These are phyloP conservation scores for Myotisia sp. DNA, from an alignment of 2,329 filamentous ascomycete species.

Conservation along the genomic window DNA sequence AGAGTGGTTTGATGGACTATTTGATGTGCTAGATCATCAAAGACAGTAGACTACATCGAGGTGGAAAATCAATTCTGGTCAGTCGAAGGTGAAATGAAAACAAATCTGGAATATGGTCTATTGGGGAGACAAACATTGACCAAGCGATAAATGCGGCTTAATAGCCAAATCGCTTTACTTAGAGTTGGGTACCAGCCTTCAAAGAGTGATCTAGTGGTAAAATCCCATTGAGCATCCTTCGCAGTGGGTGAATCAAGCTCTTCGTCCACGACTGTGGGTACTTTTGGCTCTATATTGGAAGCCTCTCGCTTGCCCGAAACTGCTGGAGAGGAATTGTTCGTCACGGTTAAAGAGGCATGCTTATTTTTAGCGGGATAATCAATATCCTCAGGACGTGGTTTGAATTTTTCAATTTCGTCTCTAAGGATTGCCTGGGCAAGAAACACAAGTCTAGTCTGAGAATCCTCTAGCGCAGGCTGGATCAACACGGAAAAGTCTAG, in stretches of 20 bases:
- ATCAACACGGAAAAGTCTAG: constrained; percentile 50
- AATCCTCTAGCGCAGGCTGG: constrained; percentile 52
- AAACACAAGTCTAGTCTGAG: constrained; percentile 53
- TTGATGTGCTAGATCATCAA: constrained; percentile 58
- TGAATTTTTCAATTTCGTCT: constrained; percentile 53
- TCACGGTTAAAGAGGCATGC: constrained; percentile 28
- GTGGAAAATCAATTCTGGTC: constrained; percentile 13
- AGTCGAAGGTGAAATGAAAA: constrained; percentile 6
- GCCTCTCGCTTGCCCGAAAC: constrained; percentile 43
- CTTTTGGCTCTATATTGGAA: constrained; percentile 33
- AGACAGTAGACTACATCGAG: constrained; percentile 44
- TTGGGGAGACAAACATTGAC: constrained; percentile 40
- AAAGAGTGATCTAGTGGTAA: constrained; percentile 43
- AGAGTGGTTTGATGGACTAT: constrained; percentile 84
- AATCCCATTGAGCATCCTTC: constrained; percentile 36
- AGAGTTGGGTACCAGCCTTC: constrained; percentile 53
- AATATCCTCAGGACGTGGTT: constrained; percentile 49
- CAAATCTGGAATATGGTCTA: too few species aligned
- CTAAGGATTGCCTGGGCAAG: constrained; percentile 48
- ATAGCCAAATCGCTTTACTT: constrained; percentile 52
- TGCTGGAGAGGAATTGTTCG: constrained; percentile 28
- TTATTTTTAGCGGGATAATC: constrained; percentile 46
- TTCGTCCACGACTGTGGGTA: constrained; percentile 39
- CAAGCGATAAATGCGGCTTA: constrained; percentile 55
- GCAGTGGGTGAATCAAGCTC: constrained; percentile 31